Evolutionary conservation across 768 basidiomycete species (phyloP).

Genomic region (Cystobasidium tubakii): DNA sequence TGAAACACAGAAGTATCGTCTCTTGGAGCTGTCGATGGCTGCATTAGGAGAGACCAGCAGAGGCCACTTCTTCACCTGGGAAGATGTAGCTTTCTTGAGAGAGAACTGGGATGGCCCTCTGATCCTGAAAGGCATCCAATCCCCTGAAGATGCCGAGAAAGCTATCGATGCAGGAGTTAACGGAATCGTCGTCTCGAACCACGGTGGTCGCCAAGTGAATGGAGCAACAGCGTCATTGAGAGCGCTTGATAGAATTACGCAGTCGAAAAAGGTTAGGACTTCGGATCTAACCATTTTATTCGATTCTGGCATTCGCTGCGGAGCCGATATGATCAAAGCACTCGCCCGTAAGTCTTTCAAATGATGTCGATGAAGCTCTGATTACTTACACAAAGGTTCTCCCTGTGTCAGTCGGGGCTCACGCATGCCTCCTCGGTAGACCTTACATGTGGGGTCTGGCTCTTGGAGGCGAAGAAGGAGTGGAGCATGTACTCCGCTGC

Average conservation of each 20-base stretch:
- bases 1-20: constrained; percentile 13
- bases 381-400: neutral
- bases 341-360: constrained; percentile 23
- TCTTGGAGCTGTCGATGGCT: constrained; percentile 12
- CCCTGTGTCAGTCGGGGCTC: constrained; percentile 22
- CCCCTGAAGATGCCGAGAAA: constrained; percentile 42
- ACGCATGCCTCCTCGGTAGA: constrained; percentile 9
- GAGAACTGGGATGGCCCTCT: constrained; percentile 53
- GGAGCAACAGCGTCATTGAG: constrained; percentile 26
- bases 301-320: constrained; percentile 40
- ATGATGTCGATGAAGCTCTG: neutral
- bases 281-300: constrained; percentile 38
- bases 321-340: constrained; percentile 43
- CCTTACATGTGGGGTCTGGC: constrained; percentile 35
- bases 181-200: constrained; percentile 46
- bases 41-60: neutral
- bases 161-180: constrained; percentile 42
- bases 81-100: constrained; percentile 45
- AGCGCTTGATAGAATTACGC: constrained; percentile 18
- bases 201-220: constrained; percentile 43
- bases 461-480: constrained; percentile 35
- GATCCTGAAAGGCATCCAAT: constrained; percentile 54
- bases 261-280: constrained; percentile 40
- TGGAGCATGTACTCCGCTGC: constrained; percentile 27
- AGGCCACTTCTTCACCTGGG: constrained; percentile 13